These are phyloP conservation scores for Tolypocladium pustulatum DNA, from an alignment of 2,329 filamentous ascomycete genomes.

Conservation along the genomic window DNA sequence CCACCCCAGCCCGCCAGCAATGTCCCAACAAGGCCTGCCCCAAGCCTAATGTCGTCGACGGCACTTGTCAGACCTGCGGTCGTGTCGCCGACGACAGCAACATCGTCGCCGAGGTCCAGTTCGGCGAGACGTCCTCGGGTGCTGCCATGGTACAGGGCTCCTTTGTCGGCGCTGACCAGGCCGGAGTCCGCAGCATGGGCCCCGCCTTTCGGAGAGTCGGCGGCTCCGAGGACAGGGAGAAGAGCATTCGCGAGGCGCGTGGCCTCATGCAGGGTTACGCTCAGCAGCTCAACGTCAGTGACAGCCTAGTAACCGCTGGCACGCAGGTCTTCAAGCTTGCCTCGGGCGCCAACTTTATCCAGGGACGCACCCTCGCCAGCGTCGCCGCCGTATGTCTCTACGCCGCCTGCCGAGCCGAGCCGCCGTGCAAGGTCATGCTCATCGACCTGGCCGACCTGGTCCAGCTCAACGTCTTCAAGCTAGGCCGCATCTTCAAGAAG, in stretches of 20 bases:
- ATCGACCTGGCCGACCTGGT: slow-evolving; percentile 87
- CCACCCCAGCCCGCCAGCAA: slow-evolving; percentile 25
- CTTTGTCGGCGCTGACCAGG: slow-evolving; percentile 77
- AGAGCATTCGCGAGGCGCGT: slow-evolving; percentile 47
- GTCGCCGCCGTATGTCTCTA: slow-evolving; percentile 91
- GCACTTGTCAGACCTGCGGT: slow-evolving; percentile 75
- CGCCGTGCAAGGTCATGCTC: slow-evolving; percentile 77
- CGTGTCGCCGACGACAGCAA: slow-evolving; percentile 74
- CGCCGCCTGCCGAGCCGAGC: slow-evolving; percentile 70
- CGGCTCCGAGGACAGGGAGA: slow-evolving; percentile 47
- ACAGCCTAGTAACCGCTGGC: slow-evolving; percentile 53
- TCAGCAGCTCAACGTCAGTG: slow-evolving; percentile 47
- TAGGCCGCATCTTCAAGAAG: slow-evolving; percentile 83
- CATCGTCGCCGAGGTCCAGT: slow-evolving; percentile 85
- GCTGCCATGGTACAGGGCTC: slow-evolving; percentile 86
- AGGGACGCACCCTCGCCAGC: slow-evolving; percentile 74
- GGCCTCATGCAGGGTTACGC: slow-evolving; percentile 53
- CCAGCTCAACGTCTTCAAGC: slow-evolving; percentile 80
- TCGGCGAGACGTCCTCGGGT: slow-evolving; percentile 77
- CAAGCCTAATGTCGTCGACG: slow-evolving; percentile 52
- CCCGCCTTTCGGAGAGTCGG: slow-evolving; percentile 51
- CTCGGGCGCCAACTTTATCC: slow-evolving; percentile 65
- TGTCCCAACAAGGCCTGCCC: slow-evolving; percentile 51
- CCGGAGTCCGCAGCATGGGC: slow-evolving; percentile 59
- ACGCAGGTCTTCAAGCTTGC: slow-evolving; percentile 69